These are phyloP conservation scores for Crithidia thermophila DNA, from an alignment of 208 protist species.

Conservation along the genomic window DNA sequence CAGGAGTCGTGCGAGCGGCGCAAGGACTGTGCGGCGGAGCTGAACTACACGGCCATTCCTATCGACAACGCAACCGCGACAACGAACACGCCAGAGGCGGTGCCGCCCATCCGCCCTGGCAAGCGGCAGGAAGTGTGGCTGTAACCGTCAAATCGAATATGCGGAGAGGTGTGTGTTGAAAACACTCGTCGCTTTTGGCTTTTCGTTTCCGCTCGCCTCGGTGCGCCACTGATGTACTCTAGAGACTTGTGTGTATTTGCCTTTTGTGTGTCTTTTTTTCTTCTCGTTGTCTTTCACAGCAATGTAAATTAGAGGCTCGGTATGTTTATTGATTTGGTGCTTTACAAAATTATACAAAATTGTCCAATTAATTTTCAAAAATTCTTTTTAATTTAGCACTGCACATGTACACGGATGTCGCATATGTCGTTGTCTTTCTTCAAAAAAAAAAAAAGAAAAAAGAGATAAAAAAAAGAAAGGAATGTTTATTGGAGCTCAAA, in stretches of 20 bases:
- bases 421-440: not conserved
- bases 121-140: slow-evolving; percentile 29
- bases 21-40: not conserved
- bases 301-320: not conserved
- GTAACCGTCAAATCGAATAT: not conserved
- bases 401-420: not conserved
- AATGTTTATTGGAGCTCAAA: not conserved
- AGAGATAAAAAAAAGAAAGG: slow-evolving; percentile 14
- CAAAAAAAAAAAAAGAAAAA: slow-evolving; percentile 13
- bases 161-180: not conserved
- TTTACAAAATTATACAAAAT: not conserved
- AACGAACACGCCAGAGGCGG: slow-evolving; percentile 2
- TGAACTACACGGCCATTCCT: slow-evolving; percentile 18
- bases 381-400: not conserved
- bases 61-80: slow-evolving; percentile 30
- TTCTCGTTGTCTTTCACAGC: slow-evolving; percentile 10
- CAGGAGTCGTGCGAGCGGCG: slow-evolving; percentile 22
- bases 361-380: not conserved
- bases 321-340: not conserved
- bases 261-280: not conserved
- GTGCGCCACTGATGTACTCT: no score
- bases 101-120: slow-evolving; percentile 13
- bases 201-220: no score
- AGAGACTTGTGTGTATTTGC: no score
- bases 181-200: not conserved